A percentile compares a stretch with the other conserved stretches of the same genome.
Conservation (phyloP, 2,329 filamentous ascomycete genomes). For the Epichloe sibirici region DNA sequence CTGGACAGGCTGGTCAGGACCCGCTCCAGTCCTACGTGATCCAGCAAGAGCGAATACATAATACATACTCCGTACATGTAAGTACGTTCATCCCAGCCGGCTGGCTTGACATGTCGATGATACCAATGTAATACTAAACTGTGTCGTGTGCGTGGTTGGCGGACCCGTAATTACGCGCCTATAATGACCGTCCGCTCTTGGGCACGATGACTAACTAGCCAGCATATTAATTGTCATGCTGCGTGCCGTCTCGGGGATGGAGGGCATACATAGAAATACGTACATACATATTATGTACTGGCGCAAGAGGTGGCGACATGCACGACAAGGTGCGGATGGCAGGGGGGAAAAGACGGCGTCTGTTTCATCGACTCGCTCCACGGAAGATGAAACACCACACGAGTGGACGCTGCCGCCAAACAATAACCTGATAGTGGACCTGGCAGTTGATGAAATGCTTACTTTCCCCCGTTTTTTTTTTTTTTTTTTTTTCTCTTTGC, state of each 20-base stretch:
- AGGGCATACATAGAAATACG: too few relatives aligned
- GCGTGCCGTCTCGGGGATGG: neutral
- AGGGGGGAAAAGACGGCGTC: neutral
- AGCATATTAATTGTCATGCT: neutral
- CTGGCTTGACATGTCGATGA: too few relatives aligned
- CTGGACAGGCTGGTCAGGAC: too few relatives aligned
- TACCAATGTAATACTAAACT: too few relatives aligned
- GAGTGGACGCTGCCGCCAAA: neutral
- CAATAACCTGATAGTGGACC: neutral
- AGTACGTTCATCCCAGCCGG: too few relatives aligned
- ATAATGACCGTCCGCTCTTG: too few relatives aligned
- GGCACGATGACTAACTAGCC: neutral
- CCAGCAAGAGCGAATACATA: too few relatives aligned
- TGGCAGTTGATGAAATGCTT: neutral
- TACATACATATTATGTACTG: neutral
- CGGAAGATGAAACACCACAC: slow-evolving; percentile 3
- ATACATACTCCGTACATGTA: too few relatives aligned
- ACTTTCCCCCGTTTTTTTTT: neutral
- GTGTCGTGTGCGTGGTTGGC: too few relatives aligned
- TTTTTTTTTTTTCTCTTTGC: neutral
- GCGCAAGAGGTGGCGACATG: too few relatives aligned
- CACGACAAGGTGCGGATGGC: neutral
- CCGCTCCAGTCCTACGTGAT: too few relatives aligned
- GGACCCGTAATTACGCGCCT: too few relatives aligned
- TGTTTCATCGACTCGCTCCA: slow-evolving; percentile 3